Base-by-base conservation (phyloP, 2,329 filamentous ascomycete species). In the Aspergillus sp. region DNA sequence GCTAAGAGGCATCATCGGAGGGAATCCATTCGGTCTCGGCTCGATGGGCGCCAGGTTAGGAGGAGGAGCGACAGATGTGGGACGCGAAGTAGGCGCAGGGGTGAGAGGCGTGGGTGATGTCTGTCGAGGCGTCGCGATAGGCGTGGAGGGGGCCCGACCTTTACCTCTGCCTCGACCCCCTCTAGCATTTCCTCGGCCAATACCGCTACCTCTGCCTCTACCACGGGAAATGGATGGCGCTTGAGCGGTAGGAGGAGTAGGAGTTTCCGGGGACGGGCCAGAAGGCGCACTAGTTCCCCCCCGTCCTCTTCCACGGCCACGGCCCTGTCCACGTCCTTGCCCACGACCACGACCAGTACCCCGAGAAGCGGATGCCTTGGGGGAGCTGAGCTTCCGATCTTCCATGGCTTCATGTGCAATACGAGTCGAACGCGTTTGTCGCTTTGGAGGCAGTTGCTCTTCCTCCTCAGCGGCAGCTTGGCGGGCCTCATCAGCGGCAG, bases 391-490 rank as follows among this genome's bases (percentile, higher is more conserved):
- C 7, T 38, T 41, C 35, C 57, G 50, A 10, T 52, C 41, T 9
- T 42, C 49, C 32, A 59, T 56, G 8, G 51, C 42, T 19, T 61
- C 59, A 9, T 53, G 48, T 28, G 52, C 56, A 34, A 55, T 46
- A 26, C 55, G 54, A 43, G 63, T 58, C 38, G 58, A 55, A 35
- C 66, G 61, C n/a, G 62, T 59, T 12, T 63, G 60, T 10, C 65
- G 63, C 52, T 63, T 66, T 8, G 36, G 5, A 7, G 36, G 12
- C 7, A 27, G 19, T 10, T 68, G 64, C 41, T 62, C 52, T 29
- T 63, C 57, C 35, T 66, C 58, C 6, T 52, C 51, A 5, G 52
- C 58, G 8, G 57, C 53, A 3, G 58, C 57, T 9, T 51, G 46
- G 9, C 51, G 50, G 1, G 57, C 42, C 33, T 64, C 62, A 44